phyloP scores from a whole-genome alignment of 2,329 filamentous ascomycete species.

The Fusarium torulosum region DNA sequence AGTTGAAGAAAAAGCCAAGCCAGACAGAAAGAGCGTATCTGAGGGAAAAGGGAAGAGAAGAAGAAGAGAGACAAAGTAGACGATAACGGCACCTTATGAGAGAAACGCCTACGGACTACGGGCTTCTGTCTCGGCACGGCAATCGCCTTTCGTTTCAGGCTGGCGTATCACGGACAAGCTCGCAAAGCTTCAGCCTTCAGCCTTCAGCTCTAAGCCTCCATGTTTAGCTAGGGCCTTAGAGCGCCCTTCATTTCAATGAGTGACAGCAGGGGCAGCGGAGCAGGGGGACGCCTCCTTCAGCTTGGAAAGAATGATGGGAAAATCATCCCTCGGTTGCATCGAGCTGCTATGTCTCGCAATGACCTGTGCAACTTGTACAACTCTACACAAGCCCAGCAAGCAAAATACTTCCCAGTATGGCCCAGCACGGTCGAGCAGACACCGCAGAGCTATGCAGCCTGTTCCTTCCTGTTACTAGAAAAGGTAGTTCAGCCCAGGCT shows the following conservation, averaged over 20 bases:
- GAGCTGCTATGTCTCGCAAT: constrained; percentile 16
- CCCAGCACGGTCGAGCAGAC: background rate
- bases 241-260: constrained; percentile 44
- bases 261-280: constrained; percentile 39
- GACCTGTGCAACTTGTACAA: constrained; percentile 40
- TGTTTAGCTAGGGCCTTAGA: constrained; percentile 25
- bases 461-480: background rate
- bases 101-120: constrained; percentile 17
- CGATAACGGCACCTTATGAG: constrained; percentile 20
- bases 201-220: constrained; percentile 33
- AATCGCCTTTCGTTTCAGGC: constrained; percentile 20
- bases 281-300: constrained; percentile 30
- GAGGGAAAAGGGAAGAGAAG: background rate
- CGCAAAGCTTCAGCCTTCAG: constrained; percentile 26
- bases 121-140: constrained; percentile 26
- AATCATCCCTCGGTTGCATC: constrained; percentile 8
- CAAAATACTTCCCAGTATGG: background rate
- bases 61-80: constrained; percentile 1
- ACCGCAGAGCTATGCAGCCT: background rate
- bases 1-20: background rate
- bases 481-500: constrained; percentile 16
- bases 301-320: constrained; percentile 5
- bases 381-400: constrained; percentile 13
- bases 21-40: constrained; percentile 1
- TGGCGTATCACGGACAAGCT: constrained; percentile 22